Percentiles rank a stretch among this genome's conserved stretches.
These are phyloP conservation scores for Cymodocea nodosa DNA, from an alignment of 116 monocot species.

Conservation along the genomic window DNA sequence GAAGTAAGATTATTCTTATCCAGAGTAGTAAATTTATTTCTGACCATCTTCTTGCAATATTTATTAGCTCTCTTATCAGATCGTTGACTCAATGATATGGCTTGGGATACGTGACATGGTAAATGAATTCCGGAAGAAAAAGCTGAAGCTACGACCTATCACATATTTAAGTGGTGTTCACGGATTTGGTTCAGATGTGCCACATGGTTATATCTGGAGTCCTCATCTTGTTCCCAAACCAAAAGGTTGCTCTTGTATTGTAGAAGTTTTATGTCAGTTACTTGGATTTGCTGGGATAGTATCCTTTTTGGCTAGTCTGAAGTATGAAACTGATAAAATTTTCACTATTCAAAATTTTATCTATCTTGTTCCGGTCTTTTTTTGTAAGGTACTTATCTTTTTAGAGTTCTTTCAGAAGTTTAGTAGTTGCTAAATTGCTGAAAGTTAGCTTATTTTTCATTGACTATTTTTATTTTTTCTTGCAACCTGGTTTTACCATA, in stretches of 20 bases:
- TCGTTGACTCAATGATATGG: constrained; percentile 99
- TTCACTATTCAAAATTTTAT: background rate
- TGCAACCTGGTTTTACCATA: constrained; percentile 5
- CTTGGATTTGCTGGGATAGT: background rate
- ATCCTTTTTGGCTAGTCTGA: background rate
- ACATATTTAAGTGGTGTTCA: constrained; percentile 92
- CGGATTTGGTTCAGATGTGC: constrained; percentile 56
- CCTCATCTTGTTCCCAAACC: constrained; percentile 99
- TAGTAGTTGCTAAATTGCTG: background rate
- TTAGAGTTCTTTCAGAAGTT: too few species aligned
- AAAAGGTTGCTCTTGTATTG: constrained; percentile 42
- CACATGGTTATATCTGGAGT: constrained; percentile 99
- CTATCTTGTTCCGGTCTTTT: background rate
- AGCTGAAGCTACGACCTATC: constrained; percentile 85
- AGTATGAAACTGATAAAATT: background rate
- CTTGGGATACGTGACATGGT: constrained; percentile 96
- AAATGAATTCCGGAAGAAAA: constrained; percentile 93
- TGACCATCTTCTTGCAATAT: constrained; percentile 1
- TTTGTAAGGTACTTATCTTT: too few species aligned
- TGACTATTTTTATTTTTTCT: background rate
- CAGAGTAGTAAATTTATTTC: background rate
- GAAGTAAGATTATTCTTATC: too few species aligned
- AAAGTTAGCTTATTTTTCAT: background rate
- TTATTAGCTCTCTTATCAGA: constrained; percentile 91
- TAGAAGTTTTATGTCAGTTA: background rate